Evolutionary conservation across 257 asterid species (phyloP).

Genomic region (Osmanthus fragrans): DNA sequence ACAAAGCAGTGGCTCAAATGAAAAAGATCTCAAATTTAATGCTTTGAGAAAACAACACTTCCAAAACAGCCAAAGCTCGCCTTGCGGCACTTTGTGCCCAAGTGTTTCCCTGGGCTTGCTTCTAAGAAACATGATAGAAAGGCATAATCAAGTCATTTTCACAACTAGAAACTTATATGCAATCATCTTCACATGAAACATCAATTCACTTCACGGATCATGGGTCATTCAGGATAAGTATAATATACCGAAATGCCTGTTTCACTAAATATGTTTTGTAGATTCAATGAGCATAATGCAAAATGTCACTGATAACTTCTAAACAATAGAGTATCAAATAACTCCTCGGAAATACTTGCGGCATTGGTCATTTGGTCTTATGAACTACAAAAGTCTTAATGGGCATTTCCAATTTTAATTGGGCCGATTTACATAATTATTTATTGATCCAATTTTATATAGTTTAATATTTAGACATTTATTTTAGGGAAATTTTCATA

Average conservation of each 20-base stretch:
- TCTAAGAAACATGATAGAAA: not conserved
- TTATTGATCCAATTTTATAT: no score
- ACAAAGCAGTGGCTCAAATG: not conserved
- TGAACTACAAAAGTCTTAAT: not conserved
- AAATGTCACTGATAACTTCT: not conserved
- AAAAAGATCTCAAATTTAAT: not conserved
- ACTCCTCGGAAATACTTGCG: not conserved
- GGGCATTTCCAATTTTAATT: no score
- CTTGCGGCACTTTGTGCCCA: not conserved
- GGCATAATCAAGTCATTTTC: not conserved
- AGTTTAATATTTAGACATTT: no score
- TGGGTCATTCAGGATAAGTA: not conserved
- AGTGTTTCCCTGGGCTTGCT: not conserved
- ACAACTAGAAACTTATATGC: not conserved
- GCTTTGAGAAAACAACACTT: not conserved
- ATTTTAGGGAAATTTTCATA: no score
- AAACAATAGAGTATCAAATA: not conserved
- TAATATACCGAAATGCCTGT: not conserved
- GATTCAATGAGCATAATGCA: not conserved
- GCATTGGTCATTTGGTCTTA: not conserved
- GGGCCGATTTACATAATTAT: no score
- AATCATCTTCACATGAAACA: conserved; percentile 1
- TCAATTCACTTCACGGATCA: not conserved
- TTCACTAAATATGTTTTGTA: not conserved
- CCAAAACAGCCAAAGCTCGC: not conserved